A percentile compares a stretch with the other conserved stretches of the same genome.
Conservation (phyloP, 805 yeast species). For the Wickerhamiella azyma region DNA sequence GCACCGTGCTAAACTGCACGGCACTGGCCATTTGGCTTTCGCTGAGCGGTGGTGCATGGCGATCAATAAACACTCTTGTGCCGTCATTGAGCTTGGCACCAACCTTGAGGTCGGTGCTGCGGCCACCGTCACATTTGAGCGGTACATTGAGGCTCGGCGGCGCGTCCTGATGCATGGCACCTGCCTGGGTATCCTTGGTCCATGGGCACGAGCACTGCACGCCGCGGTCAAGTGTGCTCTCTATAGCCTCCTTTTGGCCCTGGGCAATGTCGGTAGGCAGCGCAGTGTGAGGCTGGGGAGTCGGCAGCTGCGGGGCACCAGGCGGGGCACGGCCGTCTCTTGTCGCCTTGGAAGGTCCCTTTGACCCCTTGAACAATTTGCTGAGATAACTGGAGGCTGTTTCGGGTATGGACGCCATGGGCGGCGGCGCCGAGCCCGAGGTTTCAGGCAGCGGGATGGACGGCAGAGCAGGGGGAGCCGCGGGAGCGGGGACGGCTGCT, state of each 20-base stretch:
- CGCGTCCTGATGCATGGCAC: background rate
- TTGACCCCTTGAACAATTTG: background rate
- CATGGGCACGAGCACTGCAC: background rate
- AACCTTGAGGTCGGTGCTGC: background rate
- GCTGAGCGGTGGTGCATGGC: background rate
- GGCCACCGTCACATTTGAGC: background rate
- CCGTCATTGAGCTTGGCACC: constrained; percentile 6
- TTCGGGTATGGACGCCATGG: background rate
- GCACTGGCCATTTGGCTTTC: constrained; percentile 1
- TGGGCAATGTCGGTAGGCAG: background rate
- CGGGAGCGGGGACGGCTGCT: background rate
- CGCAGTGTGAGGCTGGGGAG: background rate
- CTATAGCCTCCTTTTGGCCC: background rate
- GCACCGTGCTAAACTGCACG: constrained; percentile 11
- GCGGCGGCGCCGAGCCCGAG: background rate
- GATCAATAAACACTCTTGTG: background rate
- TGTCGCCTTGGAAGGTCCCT: too few species aligned
- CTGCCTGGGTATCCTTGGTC: background rate
- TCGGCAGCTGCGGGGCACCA: too few species aligned
- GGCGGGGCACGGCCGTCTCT: too few species aligned
- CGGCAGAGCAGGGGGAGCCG: background rate
- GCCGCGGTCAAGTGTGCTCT: background rate
- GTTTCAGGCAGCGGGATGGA: background rate
- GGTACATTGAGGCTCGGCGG: background rate
- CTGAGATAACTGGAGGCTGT: background rate